A percentile compares a stretch with the other conserved stretches of the same genome.
phyloP scores from a whole-genome alignment of 2,329 filamentous ascomycete species.

The Botrytis aclada region DNA sequence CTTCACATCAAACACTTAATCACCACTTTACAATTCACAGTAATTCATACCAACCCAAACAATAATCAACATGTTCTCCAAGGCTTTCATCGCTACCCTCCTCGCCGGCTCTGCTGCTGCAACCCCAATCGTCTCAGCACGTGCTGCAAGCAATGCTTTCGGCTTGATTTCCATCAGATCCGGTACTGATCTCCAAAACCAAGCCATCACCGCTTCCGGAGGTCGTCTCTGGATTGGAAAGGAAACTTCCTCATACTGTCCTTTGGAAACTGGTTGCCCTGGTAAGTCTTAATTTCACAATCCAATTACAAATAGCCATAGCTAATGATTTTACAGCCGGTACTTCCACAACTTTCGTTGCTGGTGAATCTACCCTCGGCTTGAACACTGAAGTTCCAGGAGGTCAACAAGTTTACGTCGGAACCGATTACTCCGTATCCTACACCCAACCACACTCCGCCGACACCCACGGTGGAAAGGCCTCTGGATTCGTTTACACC shows the following conservation, averaged over 20 bases:
- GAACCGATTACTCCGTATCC: not conserved
- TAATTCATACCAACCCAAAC: not conserved
- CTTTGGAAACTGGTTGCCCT: slow-evolving; percentile 24
- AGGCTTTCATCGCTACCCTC: slow-evolving; percentile 19
- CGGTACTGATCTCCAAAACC: not conserved
- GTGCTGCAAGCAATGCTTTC: not conserved
- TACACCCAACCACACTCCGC: slow-evolving; percentile 8
- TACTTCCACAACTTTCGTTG: not conserved
- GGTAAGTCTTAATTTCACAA: too few species aligned
- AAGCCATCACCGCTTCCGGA: not conserved
- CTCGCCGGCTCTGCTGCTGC: slow-evolving; percentile 20
- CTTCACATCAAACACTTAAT: not conserved
- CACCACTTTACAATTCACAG: not conserved
- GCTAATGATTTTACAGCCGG: not conserved
- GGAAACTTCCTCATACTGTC: slow-evolving; percentile 11
- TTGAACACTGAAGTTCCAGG: slow-evolving; percentile 12
- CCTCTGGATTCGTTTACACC: not conserved
- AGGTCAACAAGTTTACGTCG: slow-evolving; percentile 17
- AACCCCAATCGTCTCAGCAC: slow-evolving; percentile 7
- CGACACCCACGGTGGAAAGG: not conserved
- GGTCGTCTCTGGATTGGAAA: slow-evolving; percentile 18
- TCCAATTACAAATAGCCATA: too few species aligned
- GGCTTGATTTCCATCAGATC: slow-evolving; percentile 24
- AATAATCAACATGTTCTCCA: slow-evolving; percentile 21
- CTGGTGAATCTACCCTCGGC: not conserved